Base-by-base conservation (phyloP, 2,329 filamentous ascomycete species). In the Penicillium sp. region DNA sequence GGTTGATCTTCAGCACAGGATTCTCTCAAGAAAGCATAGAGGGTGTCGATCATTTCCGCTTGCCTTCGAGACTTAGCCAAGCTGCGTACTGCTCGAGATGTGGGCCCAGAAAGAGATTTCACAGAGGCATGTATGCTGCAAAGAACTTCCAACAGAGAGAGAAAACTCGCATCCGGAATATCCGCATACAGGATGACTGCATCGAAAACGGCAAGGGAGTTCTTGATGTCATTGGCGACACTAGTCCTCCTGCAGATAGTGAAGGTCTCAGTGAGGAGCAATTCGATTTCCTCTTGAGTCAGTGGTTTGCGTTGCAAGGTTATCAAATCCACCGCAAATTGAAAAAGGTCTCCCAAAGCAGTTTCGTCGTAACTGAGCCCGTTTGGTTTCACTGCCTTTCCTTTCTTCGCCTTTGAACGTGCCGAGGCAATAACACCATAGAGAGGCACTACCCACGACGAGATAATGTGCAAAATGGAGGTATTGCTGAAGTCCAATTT, bases 61-160 rank as follows among this genome's bases (percentile, higher is more conserved):
- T 65, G 61, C 35, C 59, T 55, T 16, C 51, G 52, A 11, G 65
- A 68, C 41, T 64, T 67, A 8, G 61, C 63, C 11, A 68, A 41
- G 41, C 62, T 67, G 26, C 65, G 62, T 20, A 68, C 65, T 17
- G 61, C 63, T 36, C 64, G 55, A 11, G 65, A 66, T 1, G 65
- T 68, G 15, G 64, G 65, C 4, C 64, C 65, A 20, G 64, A 65
- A 14, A 68, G 46, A 22, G 64, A 57, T 39, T 64, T 68, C 18
- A 68, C 65, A 13, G 65, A 68, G 23, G 64, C 62, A 50, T 67
- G 64, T 16, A 68, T 68, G 41, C 63, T 67, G 54, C 65, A 68
- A 23, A 68, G 51, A 20, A 68, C 63, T 37, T 68, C 64, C 17
- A 68, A 46, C 32, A 68, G 47, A 17, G 56, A 49, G 23, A 55